These are phyloP conservation scores for Phytophthora kernoviae DNA, from an alignment of 352 stramenopile species.

Conservation along the genomic window DNA sequence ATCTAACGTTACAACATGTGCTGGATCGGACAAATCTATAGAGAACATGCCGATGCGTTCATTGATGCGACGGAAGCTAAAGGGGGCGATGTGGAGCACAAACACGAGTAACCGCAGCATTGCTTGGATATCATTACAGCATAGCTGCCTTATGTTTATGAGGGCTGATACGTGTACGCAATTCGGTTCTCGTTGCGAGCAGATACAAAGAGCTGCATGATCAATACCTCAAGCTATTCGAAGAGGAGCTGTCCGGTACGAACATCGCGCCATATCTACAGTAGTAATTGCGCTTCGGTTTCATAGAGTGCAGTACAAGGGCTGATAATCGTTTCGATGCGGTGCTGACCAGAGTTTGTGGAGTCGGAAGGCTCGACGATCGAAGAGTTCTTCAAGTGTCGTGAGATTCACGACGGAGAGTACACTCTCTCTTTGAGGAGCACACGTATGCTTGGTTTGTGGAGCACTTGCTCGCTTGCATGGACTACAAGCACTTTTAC, in stretches of 20 bases:
- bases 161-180: neutral
- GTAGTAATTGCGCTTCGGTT: neutral
- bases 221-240: slow-evolving; percentile 75
- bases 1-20: slow-evolving; percentile 1
- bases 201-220: slow-evolving; percentile 83
- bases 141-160: neutral
- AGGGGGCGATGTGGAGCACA: slow-evolving; percentile 70
- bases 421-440: slow-evolving; percentile 74
- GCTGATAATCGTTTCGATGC: neutral
- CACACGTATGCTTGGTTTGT: slow-evolving; percentile 80
- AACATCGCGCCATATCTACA: no score
- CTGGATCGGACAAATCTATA: slow-evolving; percentile 25
- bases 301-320: neutral
- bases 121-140: no score
- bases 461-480: slow-evolving; percentile 74
- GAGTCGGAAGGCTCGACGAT: slow-evolving; percentile 66
- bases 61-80: slow-evolving; percentile 69
- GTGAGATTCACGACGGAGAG: slow-evolving; percentile 62
- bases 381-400: slow-evolving; percentile 73
- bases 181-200: neutral
- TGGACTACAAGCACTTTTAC: slow-evolving; percentile 87
- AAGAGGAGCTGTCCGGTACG: slow-evolving; percentile 65
- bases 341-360: slow-evolving; percentile 58
- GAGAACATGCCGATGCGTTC: slow-evolving; percentile 68
- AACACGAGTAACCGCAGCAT: slow-evolving; percentile 56